These are phyloP conservation scores for Stemphylium lycopersici DNA, from an alignment of 2,329 filamentous ascomycete genomes.

Conservation along the genomic window DNA sequence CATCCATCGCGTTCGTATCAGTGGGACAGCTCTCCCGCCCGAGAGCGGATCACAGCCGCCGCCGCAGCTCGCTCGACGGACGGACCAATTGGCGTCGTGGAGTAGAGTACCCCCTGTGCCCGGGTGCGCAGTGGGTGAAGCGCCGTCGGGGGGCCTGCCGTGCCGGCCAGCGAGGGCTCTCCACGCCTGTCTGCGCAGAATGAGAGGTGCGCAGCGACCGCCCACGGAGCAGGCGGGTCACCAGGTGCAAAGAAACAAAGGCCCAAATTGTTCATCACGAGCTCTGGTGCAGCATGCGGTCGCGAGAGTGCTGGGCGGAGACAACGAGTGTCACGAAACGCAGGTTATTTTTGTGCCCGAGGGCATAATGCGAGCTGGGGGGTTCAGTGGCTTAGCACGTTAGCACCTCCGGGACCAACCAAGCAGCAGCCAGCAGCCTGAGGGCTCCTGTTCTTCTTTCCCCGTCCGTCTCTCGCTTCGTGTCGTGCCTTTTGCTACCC, in stretches of 20 bases:
- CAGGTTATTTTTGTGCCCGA: conserved; percentile 36
- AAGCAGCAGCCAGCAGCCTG: conserved; percentile 11
- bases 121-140: conserved; percentile 12
- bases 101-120: conserved; percentile 21
- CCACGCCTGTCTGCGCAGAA: background rate
- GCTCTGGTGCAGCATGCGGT: background rate
- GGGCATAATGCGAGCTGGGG: conserved; percentile 20
- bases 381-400: conserved; percentile 16
- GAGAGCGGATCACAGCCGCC: conserved; percentile 34
- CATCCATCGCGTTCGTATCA: conserved; percentile 18
- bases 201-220: background rate
- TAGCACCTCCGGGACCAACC: conserved; percentile 11
- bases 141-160: conserved; percentile 13
- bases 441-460: conserved; percentile 12
- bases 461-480: conserved; percentile 17
- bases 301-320: conserved; percentile 18
- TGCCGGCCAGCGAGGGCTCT: conserved; percentile 8
- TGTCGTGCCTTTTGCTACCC: conserved; percentile 4
- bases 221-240: conserved; percentile 10
- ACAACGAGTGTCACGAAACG: conserved; percentile 32
- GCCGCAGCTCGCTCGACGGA: conserved; percentile 23
- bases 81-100: conserved; percentile 20
- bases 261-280: conserved; percentile 11
- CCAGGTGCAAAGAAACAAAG: conserved; percentile 8
- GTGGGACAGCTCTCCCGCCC: conserved; percentile 21